Evolutionary conservation across 441 rosid species (phyloP).

Genomic region (Erodium moschatum): DNA sequence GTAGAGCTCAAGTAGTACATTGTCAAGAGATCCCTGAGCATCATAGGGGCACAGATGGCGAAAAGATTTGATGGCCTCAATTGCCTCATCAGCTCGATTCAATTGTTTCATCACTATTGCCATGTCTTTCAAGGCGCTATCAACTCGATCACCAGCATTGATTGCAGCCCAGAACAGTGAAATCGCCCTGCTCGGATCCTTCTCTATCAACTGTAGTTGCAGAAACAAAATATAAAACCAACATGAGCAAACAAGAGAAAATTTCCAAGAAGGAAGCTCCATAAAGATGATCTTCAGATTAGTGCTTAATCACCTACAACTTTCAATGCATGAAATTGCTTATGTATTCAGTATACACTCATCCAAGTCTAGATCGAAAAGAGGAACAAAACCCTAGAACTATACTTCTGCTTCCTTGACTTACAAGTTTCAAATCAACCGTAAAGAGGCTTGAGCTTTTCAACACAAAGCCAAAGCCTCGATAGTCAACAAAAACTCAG

Average conservation of each 20-base stretch:
- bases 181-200: slow-evolving; percentile 66
- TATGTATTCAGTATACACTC: neutral
- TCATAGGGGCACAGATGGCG: slow-evolving; percentile 66
- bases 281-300: neutral
- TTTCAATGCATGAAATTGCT: neutral
- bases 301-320: neutral
- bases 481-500: neutral
- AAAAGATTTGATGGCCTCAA: slow-evolving; percentile 81
- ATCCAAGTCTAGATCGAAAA: neutral
- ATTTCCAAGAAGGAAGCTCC: neutral
- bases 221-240: neutral
- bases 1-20: slow-evolving; percentile 75
- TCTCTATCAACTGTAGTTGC: slow-evolving; percentile 50
- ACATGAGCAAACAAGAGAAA: neutral
- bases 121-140: slow-evolving; percentile 89
- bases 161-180: slow-evolving; percentile 90
- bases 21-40: slow-evolving; percentile 76
- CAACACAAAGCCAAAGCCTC: neutral
- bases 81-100: slow-evolving; percentile 73
- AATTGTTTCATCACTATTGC: slow-evolving; percentile 84
- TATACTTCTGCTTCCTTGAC: neutral
- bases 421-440: neutral
- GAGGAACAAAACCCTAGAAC: neutral
- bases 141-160: slow-evolving; percentile 74
- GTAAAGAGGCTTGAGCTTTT: neutral